phyloP scores from a whole-genome alignment of 2,329 filamentous ascomycete genomes.

The Epichloe bromicola region DNA sequence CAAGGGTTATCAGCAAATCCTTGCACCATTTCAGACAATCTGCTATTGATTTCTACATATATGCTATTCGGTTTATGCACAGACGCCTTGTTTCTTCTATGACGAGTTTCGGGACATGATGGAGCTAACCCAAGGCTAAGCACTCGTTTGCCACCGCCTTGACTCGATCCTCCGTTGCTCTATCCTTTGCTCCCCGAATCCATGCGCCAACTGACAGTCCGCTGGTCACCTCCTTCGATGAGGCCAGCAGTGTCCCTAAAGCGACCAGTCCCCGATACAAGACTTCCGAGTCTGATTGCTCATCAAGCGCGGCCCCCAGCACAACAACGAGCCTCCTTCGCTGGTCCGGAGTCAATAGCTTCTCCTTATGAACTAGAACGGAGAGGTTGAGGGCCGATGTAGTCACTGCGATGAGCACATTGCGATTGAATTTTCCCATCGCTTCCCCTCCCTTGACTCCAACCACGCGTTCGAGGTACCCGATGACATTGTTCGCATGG shows the following conservation, averaged over 20 bases:
- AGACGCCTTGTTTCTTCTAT: neutral
- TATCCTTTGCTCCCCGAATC: constrained; percentile 29
- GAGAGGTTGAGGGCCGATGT: constrained; percentile 78
- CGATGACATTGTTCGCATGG: constrained; percentile 42
- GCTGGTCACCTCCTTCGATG: constrained; percentile 28
- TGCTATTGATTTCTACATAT: neutral
- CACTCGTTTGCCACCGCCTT: constrained; percentile 35
- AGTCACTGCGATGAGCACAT: constrained; percentile 68
- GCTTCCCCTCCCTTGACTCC: constrained; percentile 33
- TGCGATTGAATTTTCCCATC: constrained; percentile 53
- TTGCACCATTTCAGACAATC: neutral
- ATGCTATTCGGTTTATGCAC: neutral
- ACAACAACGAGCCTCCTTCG: constrained; percentile 40
- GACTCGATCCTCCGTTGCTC: constrained; percentile 33
- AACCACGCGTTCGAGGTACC: constrained; percentile 50
- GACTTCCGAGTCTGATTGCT: constrained; percentile 66
- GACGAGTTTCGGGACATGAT: neutral
- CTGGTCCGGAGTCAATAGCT: constrained; percentile 21
- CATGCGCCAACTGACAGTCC: constrained; percentile 28
- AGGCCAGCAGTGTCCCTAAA: constrained; percentile 59
- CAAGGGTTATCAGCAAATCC: neutral
- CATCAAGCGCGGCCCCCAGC: constrained; percentile 48
- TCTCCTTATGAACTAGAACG: constrained; percentile 48
- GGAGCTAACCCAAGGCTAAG: constrained; percentile 11
- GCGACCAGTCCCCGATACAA: constrained; percentile 73